Evolutionary conservation across 1,284 basidiomycete genomes (phyloP).

Genomic region (Ganoderma meredithae): DNA sequence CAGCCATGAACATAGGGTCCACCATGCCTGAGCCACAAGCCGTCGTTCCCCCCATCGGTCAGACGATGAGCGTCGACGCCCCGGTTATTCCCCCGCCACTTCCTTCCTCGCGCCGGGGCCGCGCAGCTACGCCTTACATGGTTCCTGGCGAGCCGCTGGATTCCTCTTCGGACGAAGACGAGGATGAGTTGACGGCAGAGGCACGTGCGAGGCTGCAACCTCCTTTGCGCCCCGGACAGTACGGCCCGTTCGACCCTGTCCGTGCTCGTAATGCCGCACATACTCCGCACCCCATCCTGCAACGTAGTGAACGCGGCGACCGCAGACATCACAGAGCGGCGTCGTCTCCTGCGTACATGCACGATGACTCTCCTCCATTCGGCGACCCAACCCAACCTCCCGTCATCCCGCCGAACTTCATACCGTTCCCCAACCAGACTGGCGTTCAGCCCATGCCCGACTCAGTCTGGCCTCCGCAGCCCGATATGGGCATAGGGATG

Average conservation of each 20-base stretch:
- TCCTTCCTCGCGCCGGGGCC: slow-evolving; percentile 17
- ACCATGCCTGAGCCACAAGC: slow-evolving; percentile 21
- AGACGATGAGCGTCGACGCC: slow-evolving; percentile 19
- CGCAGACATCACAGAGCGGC: slow-evolving; percentile 20
- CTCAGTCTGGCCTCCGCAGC: not conserved
- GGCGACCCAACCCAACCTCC: slow-evolving; percentile 8
- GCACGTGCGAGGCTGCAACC: slow-evolving; percentile 30
- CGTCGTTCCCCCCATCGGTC: slow-evolving; percentile 15
- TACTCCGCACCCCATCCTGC: slow-evolving; percentile 23
- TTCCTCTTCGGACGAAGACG: slow-evolving; percentile 17
- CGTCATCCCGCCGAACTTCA: slow-evolving; percentile 20
- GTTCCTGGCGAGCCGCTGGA: not conserved
- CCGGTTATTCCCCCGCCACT: slow-evolving; percentile 29
- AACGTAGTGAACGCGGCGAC: slow-evolving; percentile 1
- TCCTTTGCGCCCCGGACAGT: slow-evolving; percentile 33
- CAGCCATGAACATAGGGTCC: slow-evolving; percentile 27
- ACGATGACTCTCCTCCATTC: slow-evolving; percentile 16
- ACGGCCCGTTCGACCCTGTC: slow-evolving; percentile 30
- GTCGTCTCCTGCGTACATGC: slow-evolving; percentile 23
- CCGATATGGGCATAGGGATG: not conserved
- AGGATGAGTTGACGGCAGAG: slow-evolving; percentile 25
- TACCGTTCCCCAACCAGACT: slow-evolving; percentile 6
- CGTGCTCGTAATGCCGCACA: slow-evolving; percentile 12
- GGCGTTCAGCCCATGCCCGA: slow-evolving; percentile 2
- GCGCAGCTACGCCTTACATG: slow-evolving; percentile 24